Conservation (phyloP, 805 yeast species). For the Kluyveromyces wickerhamii region DNA sequence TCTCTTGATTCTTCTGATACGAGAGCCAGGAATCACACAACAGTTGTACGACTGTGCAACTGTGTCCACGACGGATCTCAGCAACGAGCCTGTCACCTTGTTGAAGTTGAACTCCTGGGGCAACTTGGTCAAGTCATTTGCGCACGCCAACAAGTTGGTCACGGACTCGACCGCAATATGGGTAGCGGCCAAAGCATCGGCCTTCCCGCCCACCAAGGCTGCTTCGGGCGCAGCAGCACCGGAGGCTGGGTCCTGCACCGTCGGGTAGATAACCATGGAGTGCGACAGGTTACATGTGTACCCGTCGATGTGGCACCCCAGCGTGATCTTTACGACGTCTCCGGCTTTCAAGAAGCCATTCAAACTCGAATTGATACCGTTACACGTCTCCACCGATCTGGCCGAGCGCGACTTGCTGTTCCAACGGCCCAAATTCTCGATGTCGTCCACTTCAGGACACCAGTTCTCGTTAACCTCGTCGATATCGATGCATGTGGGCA, state of each 20-base stretch:
- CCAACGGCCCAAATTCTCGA: conserved; percentile 29
- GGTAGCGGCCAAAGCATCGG: conserved; percentile 85
- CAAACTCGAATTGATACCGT: conserved; percentile 20
- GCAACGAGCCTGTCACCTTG: conserved; percentile 55
- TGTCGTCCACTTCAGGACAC: conserved; percentile 77
- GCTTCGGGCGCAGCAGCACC: conserved; percentile 47
- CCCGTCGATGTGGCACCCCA: conserved; percentile 94
- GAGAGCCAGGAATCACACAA: conserved; percentile 84
- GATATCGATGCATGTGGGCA: conserved; percentile 83
- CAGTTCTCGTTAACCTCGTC: conserved; percentile 72
- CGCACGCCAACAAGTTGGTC: conserved; percentile 63
- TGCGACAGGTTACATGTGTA: conserved; percentile 84
- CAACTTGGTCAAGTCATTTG: conserved; percentile 67
- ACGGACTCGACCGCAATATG: conserved; percentile 86
- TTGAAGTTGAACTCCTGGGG: conserved; percentile 31
- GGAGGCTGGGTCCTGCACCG: conserved; percentile 36
- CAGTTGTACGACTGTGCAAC: conserved; percentile 81
- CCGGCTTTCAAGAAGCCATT: conserved; percentile 43
- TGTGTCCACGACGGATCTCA: conserved; percentile 74
- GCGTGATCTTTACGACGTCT: conserved; percentile 73
- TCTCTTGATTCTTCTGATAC: conserved; percentile 84
- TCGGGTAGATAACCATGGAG: conserved; percentile 77
- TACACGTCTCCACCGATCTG: conserved; percentile 13
- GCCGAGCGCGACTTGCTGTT: conserved; percentile 17
- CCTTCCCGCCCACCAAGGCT: conserved; percentile 75